Evolutionary conservation across 179 eudicot genomes (phyloP), one percentile per base, ranked within the genome.

Genomic region (Pouteria campechiana): DNA sequence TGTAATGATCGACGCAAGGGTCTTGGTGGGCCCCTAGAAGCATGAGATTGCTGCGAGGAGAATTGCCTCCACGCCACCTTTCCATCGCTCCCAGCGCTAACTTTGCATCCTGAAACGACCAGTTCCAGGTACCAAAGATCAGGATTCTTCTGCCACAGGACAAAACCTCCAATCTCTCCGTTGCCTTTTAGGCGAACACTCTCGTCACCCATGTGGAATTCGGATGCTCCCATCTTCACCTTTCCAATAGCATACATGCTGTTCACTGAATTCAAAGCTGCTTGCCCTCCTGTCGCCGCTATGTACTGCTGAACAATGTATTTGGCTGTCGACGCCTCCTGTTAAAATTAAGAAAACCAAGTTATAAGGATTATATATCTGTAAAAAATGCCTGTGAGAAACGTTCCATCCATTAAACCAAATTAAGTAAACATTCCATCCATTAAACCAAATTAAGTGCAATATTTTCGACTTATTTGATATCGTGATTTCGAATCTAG

Each of bases 171-270:
- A 0, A 65, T 50, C 44, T 80, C 84, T 2, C 60, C 23, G 7
- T 6, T 55, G 3, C 32, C 37, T 16, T 32, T 57, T 1, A 43
- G 27, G 15, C 45, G 56, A 11, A 10, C 14, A 18, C 30, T 41
- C 7, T 47, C 48, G 1, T 28, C 46, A 10, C 47, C 37, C 23
- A 60, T 50, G 15, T 46, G 68, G 33, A 72, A 64, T 32, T 70
- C 67, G 1, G 80, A 76, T 1, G 68, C 62, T 5, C 61, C 43
- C 56, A 76, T 64, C 46, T 67, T 62, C 36, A 80, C 83, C 45
- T 80, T 64, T 17, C 89, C 89, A 23, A 80, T 63, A 0, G 83
- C 83, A 34, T 71, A 80, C 81, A 80, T 80, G 72, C 75, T 80
- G 14, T 35, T 41, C 13, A 70, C 52, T 2, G 75, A 23, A 38